Evolutionary conservation across 2,329 filamentous ascomycete species (phyloP), one percentile per base, ranked within the genome.

Genomic region (Aspergillus novofumigatus): DNA sequence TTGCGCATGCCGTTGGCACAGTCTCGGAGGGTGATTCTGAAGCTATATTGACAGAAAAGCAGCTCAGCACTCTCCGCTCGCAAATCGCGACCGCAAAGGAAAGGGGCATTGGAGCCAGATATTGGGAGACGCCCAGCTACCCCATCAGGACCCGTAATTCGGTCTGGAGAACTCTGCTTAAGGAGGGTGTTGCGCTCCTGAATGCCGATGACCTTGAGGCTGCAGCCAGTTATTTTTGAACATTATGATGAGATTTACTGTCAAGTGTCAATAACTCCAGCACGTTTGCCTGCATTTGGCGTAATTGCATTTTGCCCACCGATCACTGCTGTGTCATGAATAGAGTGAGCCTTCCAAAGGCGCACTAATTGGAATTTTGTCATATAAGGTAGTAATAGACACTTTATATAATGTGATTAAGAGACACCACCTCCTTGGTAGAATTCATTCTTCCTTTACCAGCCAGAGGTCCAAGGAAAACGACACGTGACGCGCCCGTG

Each of bases 201-300:
- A 88, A 87, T 69, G 85, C 82, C 0, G 86, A 88, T 77, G 85
- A 88, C 72, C 62, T 88, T 52, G 75, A 80, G 59, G 84, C 71
- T 21, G 79, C 75, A 17, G 77, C 79, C 20, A 75, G 71, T 23
- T 62, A 67, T 49, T 73, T 73, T 28, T 73, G 57, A 61, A 14
- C 20, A 25, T 23, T 23, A 25, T 47, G 11, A 21, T 26, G 14
- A 26, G 11, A 10, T 14, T 25, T 17, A 11, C 42, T 26, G 44
- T 11, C 20, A 25, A 29, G 28, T 10, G 10, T 29, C 9, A 11
- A 45, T 25, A 44, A 21, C 29, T 14, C 11, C 32, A 17, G 14
- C 5, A 38, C 7, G 32, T 38, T 6, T 17, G 14, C 5, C 32
- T 38, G 32, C 32, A 38, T 38, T 38, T 38, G 14, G 32, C 14